phyloP scores from a whole-genome alignment of 129 eudicot species.

The Flaveria robusta region DNA sequence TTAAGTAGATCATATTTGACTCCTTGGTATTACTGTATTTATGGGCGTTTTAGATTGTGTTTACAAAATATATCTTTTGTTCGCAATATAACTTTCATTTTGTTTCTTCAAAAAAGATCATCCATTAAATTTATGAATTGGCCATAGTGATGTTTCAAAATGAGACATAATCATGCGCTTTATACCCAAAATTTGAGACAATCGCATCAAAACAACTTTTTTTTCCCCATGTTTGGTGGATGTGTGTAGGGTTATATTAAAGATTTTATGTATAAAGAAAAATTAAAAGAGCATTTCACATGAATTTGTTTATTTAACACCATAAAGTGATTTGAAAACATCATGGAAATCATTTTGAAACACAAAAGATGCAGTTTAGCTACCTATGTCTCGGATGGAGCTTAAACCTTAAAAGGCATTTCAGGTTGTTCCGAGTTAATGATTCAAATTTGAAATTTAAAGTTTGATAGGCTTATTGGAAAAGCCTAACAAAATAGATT shows the following conservation, averaged over 20 bases:
- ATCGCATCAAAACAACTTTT: conserved; percentile 14
- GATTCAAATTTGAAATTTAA: no score
- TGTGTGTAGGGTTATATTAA: conserved; percentile 19
- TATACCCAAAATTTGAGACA: conserved; percentile 17
- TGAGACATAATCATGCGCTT: conserved; percentile 26
- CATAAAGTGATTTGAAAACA: conserved; percentile 8
- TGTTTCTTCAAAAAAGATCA: background rate
- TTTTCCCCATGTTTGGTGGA: conserved; percentile 31
- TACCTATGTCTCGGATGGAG: background rate
- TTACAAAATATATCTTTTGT: background rate
- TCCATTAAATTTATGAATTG: background rate
- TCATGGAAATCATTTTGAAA: background rate
- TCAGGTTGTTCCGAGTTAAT: no score
- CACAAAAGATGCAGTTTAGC: background rate
- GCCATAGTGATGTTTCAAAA: conserved; percentile 5
- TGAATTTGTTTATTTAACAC: background rate
- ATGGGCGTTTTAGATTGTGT: no score
- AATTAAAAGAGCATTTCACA: background rate
- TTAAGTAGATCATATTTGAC: no score
- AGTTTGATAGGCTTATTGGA: no score
- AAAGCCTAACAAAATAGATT: no score
- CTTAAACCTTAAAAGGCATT: background rate
- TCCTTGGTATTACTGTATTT: no score
- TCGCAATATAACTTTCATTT: no score
- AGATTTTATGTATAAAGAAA: background rate